Conservation (phyloP, 192 early-diverging fungal species). For the Chytriomyces sp. region DNA sequence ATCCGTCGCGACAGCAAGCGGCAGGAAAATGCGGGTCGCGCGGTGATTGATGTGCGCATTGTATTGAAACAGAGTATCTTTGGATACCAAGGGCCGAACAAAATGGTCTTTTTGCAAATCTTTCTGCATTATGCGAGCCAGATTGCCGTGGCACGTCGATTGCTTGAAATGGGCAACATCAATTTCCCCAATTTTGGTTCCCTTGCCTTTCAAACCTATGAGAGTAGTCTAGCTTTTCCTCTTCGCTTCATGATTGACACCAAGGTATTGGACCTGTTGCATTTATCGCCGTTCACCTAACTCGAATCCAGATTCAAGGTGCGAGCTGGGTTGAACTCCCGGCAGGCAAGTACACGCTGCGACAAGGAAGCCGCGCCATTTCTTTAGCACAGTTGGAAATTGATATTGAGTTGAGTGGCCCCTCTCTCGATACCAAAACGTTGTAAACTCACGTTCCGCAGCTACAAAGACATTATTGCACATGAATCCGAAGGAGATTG, state of each 20-base stretch:
- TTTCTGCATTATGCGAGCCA: conserved; percentile 34
- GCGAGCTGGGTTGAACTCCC: conserved; percentile 93
- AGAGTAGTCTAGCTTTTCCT: conserved; percentile 86
- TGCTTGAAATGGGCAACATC: conserved; percentile 56
- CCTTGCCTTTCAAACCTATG: conserved; percentile 65
- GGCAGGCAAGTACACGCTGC: conserved; percentile 67
- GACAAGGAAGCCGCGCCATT: conserved; percentile 31
- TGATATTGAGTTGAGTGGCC: conserved; percentile 57
- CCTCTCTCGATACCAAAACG: conserved; percentile 14
- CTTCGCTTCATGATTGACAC: conserved; percentile 96
- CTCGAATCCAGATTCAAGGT: conserved; percentile 61
- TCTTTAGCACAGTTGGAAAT: conserved; percentile 84
- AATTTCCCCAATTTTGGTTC: conserved; percentile 56
- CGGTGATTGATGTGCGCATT: conserved; percentile 67
- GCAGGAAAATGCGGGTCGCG: conserved; percentile 18
- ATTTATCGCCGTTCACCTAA: neutral
- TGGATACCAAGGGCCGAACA: conserved; percentile 83
- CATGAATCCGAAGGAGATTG: conserved; percentile 89
- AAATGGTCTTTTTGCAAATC: conserved; percentile 80
- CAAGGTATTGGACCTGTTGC: conserved; percentile 42
- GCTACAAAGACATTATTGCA: conserved; percentile 75
- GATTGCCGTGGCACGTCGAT: conserved; percentile 35
- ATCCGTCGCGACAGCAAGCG: conserved; percentile 26
- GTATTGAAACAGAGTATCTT: conserved; percentile 80
- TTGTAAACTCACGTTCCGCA: conserved; percentile 18